These are phyloP conservation scores for Gossypium stocksii DNA, from an alignment of 345 rosid species.

Conservation along the genomic window DNA sequence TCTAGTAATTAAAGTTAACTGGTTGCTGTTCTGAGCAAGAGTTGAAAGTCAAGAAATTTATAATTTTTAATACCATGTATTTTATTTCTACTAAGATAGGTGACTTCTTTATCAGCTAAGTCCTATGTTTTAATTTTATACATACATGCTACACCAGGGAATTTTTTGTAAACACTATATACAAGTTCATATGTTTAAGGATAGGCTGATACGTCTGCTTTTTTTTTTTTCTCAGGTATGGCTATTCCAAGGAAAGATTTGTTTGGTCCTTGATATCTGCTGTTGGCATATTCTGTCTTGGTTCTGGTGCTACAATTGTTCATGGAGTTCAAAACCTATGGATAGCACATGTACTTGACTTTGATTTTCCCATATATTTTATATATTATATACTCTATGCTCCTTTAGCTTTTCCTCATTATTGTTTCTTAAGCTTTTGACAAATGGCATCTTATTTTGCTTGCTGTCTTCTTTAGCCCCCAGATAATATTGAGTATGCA, in stretches of 20 bases:
- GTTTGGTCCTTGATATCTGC: constrained; percentile 99
- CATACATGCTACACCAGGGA: neutral
- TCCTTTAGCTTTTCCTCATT: constrained; percentile 14
- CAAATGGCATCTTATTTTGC: constrained; percentile 16
- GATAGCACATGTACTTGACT: constrained; percentile 55
- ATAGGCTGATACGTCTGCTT: constrained; percentile 19
- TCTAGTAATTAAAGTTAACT: neutral
- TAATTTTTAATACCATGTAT: neutral
- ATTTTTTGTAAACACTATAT: constrained; percentile 3
- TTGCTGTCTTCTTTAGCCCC: constrained; percentile 53
- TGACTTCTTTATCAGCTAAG: neutral
- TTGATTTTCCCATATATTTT: neutral
- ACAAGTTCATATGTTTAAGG: constrained; percentile 11
- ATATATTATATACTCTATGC: neutral
- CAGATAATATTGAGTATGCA: constrained; percentile 73
- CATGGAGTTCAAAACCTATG: constrained; percentile 90
- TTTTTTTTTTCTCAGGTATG: constrained; percentile 59
- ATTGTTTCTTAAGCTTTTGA: neutral
- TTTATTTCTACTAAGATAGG: neutral
- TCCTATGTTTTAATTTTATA: neutral
- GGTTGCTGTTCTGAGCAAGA: neutral
- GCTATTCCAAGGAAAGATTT: constrained; percentile 96
- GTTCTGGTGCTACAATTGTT: constrained; percentile 96
- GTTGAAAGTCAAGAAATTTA: neutral
- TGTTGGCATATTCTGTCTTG: constrained; percentile 98